Evolutionary conservation across 306 rosid species (phyloP), one percentile per base, ranked within the genome.

Genomic region (Castanea mollissima): DNA sequence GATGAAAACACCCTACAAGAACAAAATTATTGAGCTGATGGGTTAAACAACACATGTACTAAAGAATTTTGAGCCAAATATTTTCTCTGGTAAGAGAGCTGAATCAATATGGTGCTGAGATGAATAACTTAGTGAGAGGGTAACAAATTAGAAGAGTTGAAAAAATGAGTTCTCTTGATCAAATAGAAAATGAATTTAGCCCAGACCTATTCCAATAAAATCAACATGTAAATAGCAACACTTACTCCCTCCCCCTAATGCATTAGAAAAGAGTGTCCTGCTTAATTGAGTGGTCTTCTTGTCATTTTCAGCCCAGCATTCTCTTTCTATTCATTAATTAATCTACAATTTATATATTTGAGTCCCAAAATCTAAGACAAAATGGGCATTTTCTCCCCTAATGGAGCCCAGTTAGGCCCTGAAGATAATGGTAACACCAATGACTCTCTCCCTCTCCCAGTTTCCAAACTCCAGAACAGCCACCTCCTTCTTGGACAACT

Each of bases 1-100:
- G 72, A 89, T 86, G 73, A 89, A 89, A 68, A 89, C 92, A 74
- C 92, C 92, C 92, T 88, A 62, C 84, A 59, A 70, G 74, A 71
- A 49, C 44, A 81, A 16, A 44, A 58, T 27, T 15, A 31, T 6
- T 9, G 25, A 31, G 35, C 73, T 72, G 56, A 74, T 32, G 56
- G 75, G 73, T 20, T 12, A 55, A 73, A 58, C 46, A 51, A 55
- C 21, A 14, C 3, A 64, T 23, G 18, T 19, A n/a, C 68, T 6
- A 35, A 29, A 11, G 3, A 44, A 69, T 54, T 31, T 46, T 57
- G 73, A 52, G 76, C 29, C 55, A 69, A 41, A 41, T 41, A 41
- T 41, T 41, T 41, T 8, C 46, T 41, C 46, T 41, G 46, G 46
- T 41, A 41, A 41, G 46, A 41, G 12, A 41, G 46, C 46, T 41